Evolutionary conservation across 768 basidiomycete species (phyloP).

Genomic region (Coprinopsis sp.): DNA sequence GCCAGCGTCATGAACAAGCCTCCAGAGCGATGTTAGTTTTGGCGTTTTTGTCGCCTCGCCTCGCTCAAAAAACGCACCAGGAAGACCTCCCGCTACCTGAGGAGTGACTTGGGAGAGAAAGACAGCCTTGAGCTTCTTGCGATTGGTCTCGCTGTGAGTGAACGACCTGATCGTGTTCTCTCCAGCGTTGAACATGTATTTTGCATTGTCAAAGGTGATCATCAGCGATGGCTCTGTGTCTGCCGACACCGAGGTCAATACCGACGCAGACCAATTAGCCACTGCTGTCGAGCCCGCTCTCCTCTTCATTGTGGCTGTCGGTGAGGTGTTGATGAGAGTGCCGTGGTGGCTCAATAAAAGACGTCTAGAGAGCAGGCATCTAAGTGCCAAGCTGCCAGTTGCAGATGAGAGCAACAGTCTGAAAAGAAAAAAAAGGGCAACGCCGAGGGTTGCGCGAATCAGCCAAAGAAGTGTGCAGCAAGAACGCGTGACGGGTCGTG

Average conservation of each 20-base stretch:
- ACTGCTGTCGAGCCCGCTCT: neutral
- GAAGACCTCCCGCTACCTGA: slow-evolving; percentile 63
- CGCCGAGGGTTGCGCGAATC: no score
- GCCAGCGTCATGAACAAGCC: slow-evolving; percentile 79
- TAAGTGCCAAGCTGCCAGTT: no score
- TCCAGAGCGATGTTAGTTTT: slow-evolving; percentile 22
- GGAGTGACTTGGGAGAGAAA: slow-evolving; percentile 68
- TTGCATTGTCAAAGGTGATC: slow-evolving; percentile 69
- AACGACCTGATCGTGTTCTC: slow-evolving; percentile 78
- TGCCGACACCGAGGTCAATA: slow-evolving; percentile 52
- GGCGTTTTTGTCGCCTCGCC: no score
- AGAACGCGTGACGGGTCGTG: no score
- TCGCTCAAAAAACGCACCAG: slow-evolving; percentile 55
- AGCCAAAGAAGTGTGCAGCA: no score
- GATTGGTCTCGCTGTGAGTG: slow-evolving; percentile 58
- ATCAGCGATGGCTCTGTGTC: slow-evolving; percentile 82
- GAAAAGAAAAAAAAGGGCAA: no score
- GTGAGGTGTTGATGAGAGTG: neutral
- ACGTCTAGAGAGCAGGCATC: no score
- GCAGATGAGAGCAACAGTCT: no score
- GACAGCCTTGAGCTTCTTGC: slow-evolving; percentile 63
- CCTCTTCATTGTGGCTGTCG: neutral
- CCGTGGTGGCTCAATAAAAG: neutral
- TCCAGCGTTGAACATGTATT: slow-evolving; percentile 86
- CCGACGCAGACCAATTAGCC: slow-evolving; percentile 59